Conservation (phyloP, 768 basidiomycete species). For the Boletus barrowsii region DNA sequence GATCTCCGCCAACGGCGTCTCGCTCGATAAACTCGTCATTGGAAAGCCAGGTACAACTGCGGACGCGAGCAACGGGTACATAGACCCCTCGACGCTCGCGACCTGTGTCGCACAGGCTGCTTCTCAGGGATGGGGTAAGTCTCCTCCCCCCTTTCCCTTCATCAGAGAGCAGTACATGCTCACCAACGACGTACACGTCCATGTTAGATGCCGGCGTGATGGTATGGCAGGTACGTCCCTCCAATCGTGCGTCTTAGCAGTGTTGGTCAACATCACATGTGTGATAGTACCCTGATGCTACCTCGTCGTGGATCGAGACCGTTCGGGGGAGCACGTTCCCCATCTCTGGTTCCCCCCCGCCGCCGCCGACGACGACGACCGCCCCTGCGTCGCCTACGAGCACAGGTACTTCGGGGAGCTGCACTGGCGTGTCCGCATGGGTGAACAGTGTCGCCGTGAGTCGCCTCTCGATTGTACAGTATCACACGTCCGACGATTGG, state of each 20-base stretch:
- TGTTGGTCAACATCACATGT: neutral
- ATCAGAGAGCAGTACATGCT: neutral
- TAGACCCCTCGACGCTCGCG: constrained; percentile 53
- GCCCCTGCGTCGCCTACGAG: constrained; percentile 18
- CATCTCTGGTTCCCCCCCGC: constrained; percentile 3
- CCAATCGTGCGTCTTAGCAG: neutral
- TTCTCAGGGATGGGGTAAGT: constrained; percentile 65
- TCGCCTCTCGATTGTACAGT: neutral
- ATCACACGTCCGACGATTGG: neutral
- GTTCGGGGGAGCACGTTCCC: constrained; percentile 40
- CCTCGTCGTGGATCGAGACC: constrained; percentile 37
- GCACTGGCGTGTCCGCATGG: constrained; percentile 46
- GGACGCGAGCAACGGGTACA: constrained; percentile 53
- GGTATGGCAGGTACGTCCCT: constrained; percentile 39
- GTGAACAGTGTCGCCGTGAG: constrained; percentile 34
- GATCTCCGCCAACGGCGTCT: constrained; percentile 45
- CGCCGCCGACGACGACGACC: neutral
- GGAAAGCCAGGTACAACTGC: constrained; percentile 47
- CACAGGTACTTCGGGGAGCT: constrained; percentile 30
- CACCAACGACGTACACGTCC: neutral
- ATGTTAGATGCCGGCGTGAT: constrained; percentile 37
- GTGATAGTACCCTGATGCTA: constrained; percentile 37
- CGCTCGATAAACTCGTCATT: constrained; percentile 51
- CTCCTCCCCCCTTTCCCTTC: neutral
- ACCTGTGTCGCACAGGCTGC: constrained; percentile 60